Evolutionary conservation across 192 early-diverging fungal genomes (phyloP).

Genomic region (Radiomyces spectabilis): DNA sequence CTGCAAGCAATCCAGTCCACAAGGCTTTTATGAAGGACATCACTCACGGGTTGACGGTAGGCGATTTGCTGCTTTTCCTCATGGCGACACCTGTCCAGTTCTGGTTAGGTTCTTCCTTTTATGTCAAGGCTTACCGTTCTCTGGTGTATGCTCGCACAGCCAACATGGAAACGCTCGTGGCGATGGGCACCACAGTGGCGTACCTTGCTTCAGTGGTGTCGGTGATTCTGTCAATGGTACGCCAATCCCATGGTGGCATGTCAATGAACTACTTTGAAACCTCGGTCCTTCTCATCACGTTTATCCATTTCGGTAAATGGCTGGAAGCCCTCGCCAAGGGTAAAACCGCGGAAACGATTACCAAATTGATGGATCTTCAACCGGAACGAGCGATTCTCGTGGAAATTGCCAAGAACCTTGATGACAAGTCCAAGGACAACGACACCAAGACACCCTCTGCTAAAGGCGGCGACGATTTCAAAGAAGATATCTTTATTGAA

Average conservation of each 20-base stretch:
- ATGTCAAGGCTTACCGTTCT: slow-evolving; percentile 53
- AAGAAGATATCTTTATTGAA: slow-evolving; percentile 30
- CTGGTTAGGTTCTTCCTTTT: slow-evolving; percentile 63
- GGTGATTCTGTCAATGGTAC: slow-evolving; percentile 37
- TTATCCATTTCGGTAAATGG: slow-evolving; percentile 79
- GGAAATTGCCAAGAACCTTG: slow-evolving; percentile 15
- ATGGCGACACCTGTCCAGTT: slow-evolving; percentile 71
- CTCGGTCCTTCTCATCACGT: slow-evolving; percentile 64
- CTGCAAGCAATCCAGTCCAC: slow-evolving; percentile 35
- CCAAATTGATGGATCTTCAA: slow-evolving; percentile 65
- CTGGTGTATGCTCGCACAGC: slow-evolving; percentile 51
- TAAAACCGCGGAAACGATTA: slow-evolving; percentile 69
- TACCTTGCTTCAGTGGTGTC: slow-evolving; percentile 58
- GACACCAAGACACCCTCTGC: too few relatives aligned
- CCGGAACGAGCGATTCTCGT: slow-evolving; percentile 65
- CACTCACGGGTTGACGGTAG: slow-evolving; percentile 44
- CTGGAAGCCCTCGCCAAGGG: slow-evolving; percentile 74
- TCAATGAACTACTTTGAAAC: slow-evolving; percentile 72
- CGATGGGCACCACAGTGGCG: slow-evolving; percentile 65
- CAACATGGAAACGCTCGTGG: slow-evolving; percentile 79
- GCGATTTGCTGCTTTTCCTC: slow-evolving; percentile 44
- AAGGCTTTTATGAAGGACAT: slow-evolving; percentile 38
- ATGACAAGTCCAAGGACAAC: too few relatives aligned
- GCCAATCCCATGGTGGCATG: slow-evolving; percentile 9
- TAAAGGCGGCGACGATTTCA: slow-evolving; percentile 6